Base-by-base conservation (phyloP, 257 asterid genomes). In the Fraxinus cuspidata region DNA sequence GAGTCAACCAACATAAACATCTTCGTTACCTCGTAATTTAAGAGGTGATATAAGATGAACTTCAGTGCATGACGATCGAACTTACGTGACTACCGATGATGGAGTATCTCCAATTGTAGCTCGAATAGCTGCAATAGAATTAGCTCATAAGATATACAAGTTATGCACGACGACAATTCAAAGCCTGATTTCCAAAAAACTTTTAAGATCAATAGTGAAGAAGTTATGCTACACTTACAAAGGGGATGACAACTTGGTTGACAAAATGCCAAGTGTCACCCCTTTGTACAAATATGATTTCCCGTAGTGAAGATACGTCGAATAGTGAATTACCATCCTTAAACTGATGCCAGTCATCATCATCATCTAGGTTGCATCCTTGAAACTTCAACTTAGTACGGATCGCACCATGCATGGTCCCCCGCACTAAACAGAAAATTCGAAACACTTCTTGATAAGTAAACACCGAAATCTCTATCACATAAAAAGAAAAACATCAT, bases 61-160 rank as follows among this genome's bases (percentile, higher is more conserved):
- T 65, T 74, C 71, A 67, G 32, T 77, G 71, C 53, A 35, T 21
- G 16, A 51, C 63, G 9, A 15, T 72, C 72, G 51, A 78, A 18
- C 75, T 89, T 82, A 92, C 97, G 90, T 82, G 70, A 79, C 47
- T 79, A 79, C 47, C 49, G 91, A 73, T 71, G 68, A 23, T 60
- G 94, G 96, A 74, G 90, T 83, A 79, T 93, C 97, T 38, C 74
- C 85, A 42, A 90, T 87, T 37, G 97, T 90, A 27, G 97, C 92
- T 79, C 91, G 88, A 72, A 90, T 87, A 78, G 97, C 98, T 94
- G 85, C 86, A 77, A 31, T 6, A 60, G 31, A 60, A 21, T 60
- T 60, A 12, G 68, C 68, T 51, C 21, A 19, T 49, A 18, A 18
- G 60, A 49, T 11, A 42, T 42, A 42, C 49, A 42, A 42, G 49